phyloP scores from a whole-genome alignment of 2,329 filamentous ascomycete species.

The Tolypocladium pustulatum region DNA sequence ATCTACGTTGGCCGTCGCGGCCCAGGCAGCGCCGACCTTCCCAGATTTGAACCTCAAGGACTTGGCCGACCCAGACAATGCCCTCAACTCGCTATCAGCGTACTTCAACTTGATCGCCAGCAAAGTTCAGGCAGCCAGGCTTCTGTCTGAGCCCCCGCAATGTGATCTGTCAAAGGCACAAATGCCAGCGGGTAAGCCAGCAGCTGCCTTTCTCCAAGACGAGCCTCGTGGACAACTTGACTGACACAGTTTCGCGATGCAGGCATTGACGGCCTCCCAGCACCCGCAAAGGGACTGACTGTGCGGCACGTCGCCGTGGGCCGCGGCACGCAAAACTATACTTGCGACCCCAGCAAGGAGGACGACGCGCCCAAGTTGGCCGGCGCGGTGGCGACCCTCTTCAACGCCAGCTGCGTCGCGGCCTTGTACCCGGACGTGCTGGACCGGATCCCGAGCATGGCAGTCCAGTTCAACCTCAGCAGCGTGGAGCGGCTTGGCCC shows the following conservation, averaged over 20 bases:
- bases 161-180: constrained; percentile 45
- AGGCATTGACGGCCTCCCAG: constrained; percentile 50
- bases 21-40: constrained; percentile 35
- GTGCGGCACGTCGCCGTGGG: constrained; percentile 76
- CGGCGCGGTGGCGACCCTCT: constrained; percentile 76
- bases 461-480: constrained; percentile 54
- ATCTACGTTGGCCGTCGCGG: constrained; percentile 33
- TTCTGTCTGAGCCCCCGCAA: constrained; percentile 27
- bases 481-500: constrained; percentile 36
- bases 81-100: constrained; percentile 38
- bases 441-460: constrained; percentile 51
- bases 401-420: constrained; percentile 76
- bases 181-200: constrained; percentile 36
- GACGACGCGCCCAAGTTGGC: constrained; percentile 50
- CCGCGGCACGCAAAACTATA: constrained; percentile 90
- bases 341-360: constrained; percentile 54
- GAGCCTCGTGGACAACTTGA: background rate
- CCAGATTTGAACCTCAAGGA: constrained; percentile 24
- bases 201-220: background rate
- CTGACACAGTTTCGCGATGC: constrained; percentile 1
- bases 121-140: constrained; percentile 40
- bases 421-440: constrained; percentile 59
- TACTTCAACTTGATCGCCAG: constrained; percentile 51
- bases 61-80: constrained; percentile 23
- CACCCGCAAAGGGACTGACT: constrained; percentile 46